Base-by-base conservation (phyloP, 148 eudicot genomes). In the Rhododendron ferrugineum region DNA sequence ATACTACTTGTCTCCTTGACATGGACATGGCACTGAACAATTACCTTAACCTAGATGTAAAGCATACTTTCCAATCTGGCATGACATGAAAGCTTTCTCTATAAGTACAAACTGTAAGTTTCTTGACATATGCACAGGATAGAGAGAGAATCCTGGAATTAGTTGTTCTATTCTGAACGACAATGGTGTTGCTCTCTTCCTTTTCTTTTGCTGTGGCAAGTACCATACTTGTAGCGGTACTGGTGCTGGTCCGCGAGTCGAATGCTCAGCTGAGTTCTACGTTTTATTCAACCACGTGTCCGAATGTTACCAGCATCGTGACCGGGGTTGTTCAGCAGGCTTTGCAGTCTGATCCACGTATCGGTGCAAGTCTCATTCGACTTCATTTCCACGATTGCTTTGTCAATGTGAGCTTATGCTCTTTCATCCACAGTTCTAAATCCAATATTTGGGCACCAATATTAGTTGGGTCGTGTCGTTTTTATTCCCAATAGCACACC, bases 371-470 rank as follows among this genome's bases (percentile, higher is more conserved):
- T 49, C 90, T 90, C 66, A 83, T 88, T 44, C 85, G 91, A 0
- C 86, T 90, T 56, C 91, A 90, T 82, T 90, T 88, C 54, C 91
- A 90, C 44, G 91, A 90, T 81, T 90, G 91, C 82, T 88, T 90
- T 77, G 91, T 90, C 49, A 79, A 88, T 85, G 91, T 89, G 50
- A 58, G 77, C 70, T 82, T 16, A 16, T 4, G 10, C n/a, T 15
- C 52, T 30, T 77, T 10, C 47, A 76, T 76, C 30, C 49, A 37
- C 2, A 8, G 11, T 23, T 5, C 44, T 26, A 15, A 26, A 54
- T 64, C 36, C 56, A 14, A 4, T 18, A 15, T 50, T 9, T 22
- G 32, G 32, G 32, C 49, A 46, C 2, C 11, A 9, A 46, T 46
- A 18, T 3, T 54, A 16, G 22, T 54, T 5, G 60, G 22, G 60